Base-by-base conservation (phyloP, 1,139 yeast species). In the Hanseniaspora sp. region DNA sequence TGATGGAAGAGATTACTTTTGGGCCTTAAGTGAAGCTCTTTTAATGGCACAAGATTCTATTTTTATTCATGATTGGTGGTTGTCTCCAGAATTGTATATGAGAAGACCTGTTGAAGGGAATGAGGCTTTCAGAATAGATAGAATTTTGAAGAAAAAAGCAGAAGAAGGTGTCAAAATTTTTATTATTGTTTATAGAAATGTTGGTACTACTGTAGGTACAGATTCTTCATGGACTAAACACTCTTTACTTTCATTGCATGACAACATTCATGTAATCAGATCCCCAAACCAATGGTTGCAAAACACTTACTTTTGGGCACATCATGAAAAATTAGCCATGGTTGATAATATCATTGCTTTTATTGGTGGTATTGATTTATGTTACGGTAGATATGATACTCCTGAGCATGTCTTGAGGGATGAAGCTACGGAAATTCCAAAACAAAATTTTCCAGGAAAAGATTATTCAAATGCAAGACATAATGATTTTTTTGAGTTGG, bases 61-160 rank as follows among this genome's bases (percentile, higher is more conserved):
- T 45, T 94, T 83, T 66, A 87, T 94, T 54, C 97, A 92, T 66
- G 99, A 92, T 66, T 94, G 99, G 99, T 94, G 98, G 98, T 72
- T 94, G 35, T 79, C 94, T 11, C 99, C 99, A 0, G 98, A 94
- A 66, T 67, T 92, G 11, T 92, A 94, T 63, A 72, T 94, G 70
- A 78, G 98, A 59, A 75, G 99, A 54, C 98, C 98, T 0, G 92
- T 96, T 0, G 84, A 86, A 67, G 96, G 96, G 13, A 90, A 92
- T 62, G 97, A 94, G 66, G 86, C 86, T 60, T 92, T 90, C 83
- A 78, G 99, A 65, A 71, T 94, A 51, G 99, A 94, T 68, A 76
- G 98, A 63, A 69, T 94, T 4, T 72, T 94, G 60, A 87, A 86
- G 66, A 75, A 95, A 58, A 88, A 88, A 61, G 99, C 99, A 0